These are phyloP conservation scores for Starmerella vaccinii DNA, from an alignment of 805 yeast genomes.

Conservation along the genomic window DNA sequence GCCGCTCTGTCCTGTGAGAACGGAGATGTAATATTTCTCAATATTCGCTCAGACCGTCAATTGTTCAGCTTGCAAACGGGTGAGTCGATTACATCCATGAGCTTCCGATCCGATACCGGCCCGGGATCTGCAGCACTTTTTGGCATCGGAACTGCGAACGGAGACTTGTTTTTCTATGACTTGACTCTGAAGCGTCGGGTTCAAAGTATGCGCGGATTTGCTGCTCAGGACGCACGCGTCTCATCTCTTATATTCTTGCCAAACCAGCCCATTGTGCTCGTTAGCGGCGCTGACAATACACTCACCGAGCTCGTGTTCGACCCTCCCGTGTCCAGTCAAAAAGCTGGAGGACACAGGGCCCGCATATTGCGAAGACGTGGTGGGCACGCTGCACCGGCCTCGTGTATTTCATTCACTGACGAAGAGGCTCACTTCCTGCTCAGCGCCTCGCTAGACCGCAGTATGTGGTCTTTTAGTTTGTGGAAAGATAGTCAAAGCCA, in stretches of 20 bases:
- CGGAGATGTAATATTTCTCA: constrained; percentile 58
- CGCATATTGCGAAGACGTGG: constrained; percentile 87
- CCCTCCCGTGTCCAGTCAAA: constrained; percentile 65
- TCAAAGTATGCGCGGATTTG: constrained; percentile 64
- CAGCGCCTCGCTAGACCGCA: constrained; percentile 75
- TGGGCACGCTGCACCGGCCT: constrained; percentile 93
- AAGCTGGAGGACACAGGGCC: constrained; percentile 56
- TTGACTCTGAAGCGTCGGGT: constrained; percentile 60
- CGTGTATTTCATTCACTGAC: constrained; percentile 59
- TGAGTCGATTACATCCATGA: constrained; percentile 44
- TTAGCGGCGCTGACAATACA: constrained; percentile 84
- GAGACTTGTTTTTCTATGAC: constrained; percentile 81
- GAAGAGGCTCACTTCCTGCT: constrained; percentile 65
- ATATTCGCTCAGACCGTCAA: constrained; percentile 53
- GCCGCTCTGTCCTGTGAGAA: constrained; percentile 63
- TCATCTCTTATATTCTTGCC: constrained; percentile 62
- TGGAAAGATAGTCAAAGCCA: constrained; percentile 95
- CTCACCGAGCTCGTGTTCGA: constrained; percentile 88
- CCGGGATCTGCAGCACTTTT: constrained; percentile 47
- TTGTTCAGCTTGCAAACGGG: constrained; percentile 40
- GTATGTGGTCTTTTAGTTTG: constrained; percentile 85
- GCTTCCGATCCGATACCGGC: constrained; percentile 80
- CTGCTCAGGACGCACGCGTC: constrained; percentile 62
- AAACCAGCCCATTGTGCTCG: constrained; percentile 84
- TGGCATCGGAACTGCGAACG: constrained; percentile 66